Conservation (phyloP, 2,329 filamentous ascomycete genomes). For the Arthrobotrys megalospora region DNA sequence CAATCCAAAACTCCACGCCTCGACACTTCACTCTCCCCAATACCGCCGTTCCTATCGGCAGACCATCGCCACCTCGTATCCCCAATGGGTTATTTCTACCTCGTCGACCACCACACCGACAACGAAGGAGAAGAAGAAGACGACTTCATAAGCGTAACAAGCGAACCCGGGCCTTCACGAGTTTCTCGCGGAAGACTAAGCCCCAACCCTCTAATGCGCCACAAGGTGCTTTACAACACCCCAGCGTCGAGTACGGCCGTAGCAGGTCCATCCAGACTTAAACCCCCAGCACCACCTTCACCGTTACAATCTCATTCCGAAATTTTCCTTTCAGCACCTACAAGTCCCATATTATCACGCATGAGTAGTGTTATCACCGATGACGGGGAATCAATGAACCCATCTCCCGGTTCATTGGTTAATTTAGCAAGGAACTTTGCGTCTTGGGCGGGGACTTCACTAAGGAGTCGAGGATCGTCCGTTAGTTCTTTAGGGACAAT, state of each 20-base stretch:
- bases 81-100: conserved; percentile 46
- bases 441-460: conserved; percentile 23
- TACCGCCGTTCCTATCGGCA: conserved; percentile 33
- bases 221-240: conserved; percentile 53
- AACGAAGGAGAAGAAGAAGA: conserved; percentile 27
- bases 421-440: conserved; percentile 42
- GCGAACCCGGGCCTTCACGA: conserved; percentile 50
- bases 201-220: conserved; percentile 36
- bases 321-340: conserved; percentile 52
- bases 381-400: conserved; percentile 43
- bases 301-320: conserved; percentile 22
- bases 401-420: conserved; percentile 49
- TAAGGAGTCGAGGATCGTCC: conserved; percentile 44
- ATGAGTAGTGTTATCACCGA: conserved; percentile 49
- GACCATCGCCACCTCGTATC: conserved; percentile 27
- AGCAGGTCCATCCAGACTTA: conserved; percentile 18
- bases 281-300: conserved; percentile 19
- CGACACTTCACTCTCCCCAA: conserved; percentile 21
- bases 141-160: conserved; percentile 43
- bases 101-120: conserved; percentile 24
- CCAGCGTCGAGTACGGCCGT: conserved; percentile 45
- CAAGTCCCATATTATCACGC: conserved; percentile 45
- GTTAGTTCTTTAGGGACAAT: conserved; percentile 40
- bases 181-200: conserved; percentile 12
- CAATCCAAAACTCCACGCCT: conserved; percentile 37